Evolutionary conservation across 129 eudicot species (phyloP).

Genomic region (Chrysanthemum makinoi): DNA sequence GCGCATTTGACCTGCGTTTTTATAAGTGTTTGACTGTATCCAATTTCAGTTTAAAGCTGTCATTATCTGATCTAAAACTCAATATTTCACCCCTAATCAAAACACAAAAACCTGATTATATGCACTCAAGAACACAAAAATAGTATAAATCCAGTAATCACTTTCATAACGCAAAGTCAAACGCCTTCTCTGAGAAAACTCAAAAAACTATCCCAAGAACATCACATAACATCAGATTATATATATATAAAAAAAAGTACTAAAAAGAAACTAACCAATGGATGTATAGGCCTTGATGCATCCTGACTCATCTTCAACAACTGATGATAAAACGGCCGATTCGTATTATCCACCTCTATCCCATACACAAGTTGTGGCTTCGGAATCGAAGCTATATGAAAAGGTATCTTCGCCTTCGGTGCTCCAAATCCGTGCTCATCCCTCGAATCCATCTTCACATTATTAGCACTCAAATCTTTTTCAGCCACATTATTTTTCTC

Average conservation of each 20-base stretch:
- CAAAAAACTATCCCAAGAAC: background rate
- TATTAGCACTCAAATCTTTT: constrained; percentile 14
- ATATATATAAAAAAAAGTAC: background rate
- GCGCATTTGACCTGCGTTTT: background rate
- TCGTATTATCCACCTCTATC: constrained; percentile 64
- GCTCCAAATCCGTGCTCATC: constrained; percentile 32
- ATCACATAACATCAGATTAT: background rate
- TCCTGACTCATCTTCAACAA: constrained; percentile 62
- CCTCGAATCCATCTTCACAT: constrained; percentile 54
- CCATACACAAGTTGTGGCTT: constrained; percentile 85
- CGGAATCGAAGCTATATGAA: constrained; percentile 62
- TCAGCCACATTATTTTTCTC: constrained; percentile 36
- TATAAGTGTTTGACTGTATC: background rate
- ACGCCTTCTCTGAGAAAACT: background rate
- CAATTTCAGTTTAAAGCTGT: background rate
- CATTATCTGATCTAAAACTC: no score
- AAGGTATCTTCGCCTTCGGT: constrained; percentile 61
- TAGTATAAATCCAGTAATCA: no score
- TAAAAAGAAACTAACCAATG: constrained; percentile 51
- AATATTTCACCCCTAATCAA: no score
- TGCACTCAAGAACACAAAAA: no score
- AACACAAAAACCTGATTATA: no score
- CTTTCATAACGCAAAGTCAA: no score
- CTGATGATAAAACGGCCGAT: constrained; percentile 87
- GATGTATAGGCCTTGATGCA: constrained; percentile 76